Conservation (phyloP, 2,329 filamentous ascomycete genomes). For the Cercospora canescens region DNA sequence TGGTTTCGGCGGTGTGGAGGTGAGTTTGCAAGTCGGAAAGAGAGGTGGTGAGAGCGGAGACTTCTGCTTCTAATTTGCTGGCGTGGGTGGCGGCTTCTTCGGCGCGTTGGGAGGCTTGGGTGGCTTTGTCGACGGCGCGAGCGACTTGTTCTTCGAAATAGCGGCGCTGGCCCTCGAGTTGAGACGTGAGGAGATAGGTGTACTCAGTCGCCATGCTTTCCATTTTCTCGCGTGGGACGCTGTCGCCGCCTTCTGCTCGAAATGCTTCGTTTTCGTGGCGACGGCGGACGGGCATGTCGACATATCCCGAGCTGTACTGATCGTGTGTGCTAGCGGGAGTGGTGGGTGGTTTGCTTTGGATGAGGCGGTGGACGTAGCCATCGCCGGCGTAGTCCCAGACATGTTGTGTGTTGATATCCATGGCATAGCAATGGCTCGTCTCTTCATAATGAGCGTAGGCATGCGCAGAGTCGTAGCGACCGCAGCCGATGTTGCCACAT, state of each 20-base stretch:
- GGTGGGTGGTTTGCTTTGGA: slow-evolving; percentile 78
- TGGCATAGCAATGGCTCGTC: slow-evolving; percentile 84
- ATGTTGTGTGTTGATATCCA: slow-evolving; percentile 90
- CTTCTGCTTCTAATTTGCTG: slow-evolving; percentile 50
- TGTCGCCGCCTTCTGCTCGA: slow-evolving; percentile 55
- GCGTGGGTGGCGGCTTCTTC: slow-evolving; percentile 58
- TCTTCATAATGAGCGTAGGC: slow-evolving; percentile 92
- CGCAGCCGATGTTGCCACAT: slow-evolving; percentile 89
- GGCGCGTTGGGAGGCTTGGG: slow-evolving; percentile 67
- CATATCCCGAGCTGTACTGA: slow-evolving; percentile 63
- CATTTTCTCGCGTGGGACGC: slow-evolving; percentile 70
- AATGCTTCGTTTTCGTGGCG: slow-evolving; percentile 41
- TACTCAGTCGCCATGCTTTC: slow-evolving; percentile 90
- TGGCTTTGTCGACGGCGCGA: slow-evolving; percentile 86
- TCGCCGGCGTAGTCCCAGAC: slow-evolving; percentile 98
- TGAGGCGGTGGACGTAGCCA: slow-evolving; percentile 91
- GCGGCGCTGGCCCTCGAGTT: slow-evolving; percentile 86
- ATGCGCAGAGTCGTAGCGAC: slow-evolving; percentile 91
- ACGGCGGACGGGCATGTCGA: slow-evolving; percentile 70
- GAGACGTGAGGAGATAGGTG: slow-evolving; percentile 86
- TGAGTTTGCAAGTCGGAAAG: slow-evolving; percentile 55
- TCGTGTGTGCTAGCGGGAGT: slow-evolving; percentile 40
- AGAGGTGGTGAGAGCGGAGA: slow-evolving; percentile 56
- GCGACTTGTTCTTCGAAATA: slow-evolving; percentile 94
- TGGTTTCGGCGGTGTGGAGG: slow-evolving; percentile 70